A percentile compares a stretch with the other conserved stretches of the same genome.
These are phyloP conservation scores for Carex arenaria DNA, from an alignment of 202 grass and related monocot genomes.

Conservation along the genomic window DNA sequence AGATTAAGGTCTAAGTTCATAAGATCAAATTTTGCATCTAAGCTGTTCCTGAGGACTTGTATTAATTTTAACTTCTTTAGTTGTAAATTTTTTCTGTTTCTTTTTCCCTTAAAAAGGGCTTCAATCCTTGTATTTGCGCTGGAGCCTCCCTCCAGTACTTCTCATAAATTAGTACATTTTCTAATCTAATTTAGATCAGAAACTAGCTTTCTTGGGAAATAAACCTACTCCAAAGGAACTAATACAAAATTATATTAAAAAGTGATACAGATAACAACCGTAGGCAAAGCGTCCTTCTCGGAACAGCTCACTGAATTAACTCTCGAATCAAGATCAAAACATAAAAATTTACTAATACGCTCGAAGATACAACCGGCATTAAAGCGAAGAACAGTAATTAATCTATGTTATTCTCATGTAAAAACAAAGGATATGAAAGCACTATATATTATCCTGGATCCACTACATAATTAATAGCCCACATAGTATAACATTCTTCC, in stretches of 20 bases:
- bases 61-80: not conserved
- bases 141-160: too few species aligned
- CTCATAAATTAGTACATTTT: too few species aligned
- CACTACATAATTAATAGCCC: slow-evolving; percentile 10
- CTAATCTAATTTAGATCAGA: too few species aligned
- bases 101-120: too few species aligned
- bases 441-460: not conserved
- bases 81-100: too few species aligned
- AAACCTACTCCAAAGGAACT: not conserved
- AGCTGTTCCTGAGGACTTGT: not conserved
- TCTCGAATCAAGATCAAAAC: too few species aligned
- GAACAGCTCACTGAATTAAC: not conserved
- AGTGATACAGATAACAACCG: not conserved
- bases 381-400: not conserved
- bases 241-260: not conserved
- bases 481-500: slow-evolving; percentile 9
- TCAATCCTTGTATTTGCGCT: too few species aligned
- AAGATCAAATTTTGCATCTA: not conserved
- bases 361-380: slow-evolving; percentile 8
- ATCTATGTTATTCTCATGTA: not conserved
- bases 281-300: not conserved
- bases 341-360: not conserved
- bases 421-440: not conserved
- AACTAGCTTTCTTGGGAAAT: too few species aligned
- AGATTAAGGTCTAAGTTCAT: not conserved